Evolutionary conservation across 163 green algal species (phyloP), one percentile per base, ranked within the genome.

Genomic region (Volvox carteri): DNA sequence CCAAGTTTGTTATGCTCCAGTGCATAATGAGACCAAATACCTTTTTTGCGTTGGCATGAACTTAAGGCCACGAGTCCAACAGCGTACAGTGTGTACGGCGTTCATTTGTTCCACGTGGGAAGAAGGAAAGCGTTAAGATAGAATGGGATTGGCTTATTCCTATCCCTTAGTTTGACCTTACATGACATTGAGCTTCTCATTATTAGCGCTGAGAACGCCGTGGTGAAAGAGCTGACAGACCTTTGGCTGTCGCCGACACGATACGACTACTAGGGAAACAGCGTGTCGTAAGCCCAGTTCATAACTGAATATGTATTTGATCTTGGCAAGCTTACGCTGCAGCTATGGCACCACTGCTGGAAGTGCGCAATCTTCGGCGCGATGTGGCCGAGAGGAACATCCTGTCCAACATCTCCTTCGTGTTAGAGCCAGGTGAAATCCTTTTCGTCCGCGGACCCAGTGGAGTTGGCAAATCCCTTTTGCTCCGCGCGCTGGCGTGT

Each of bases 391-490:
- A 62, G 7, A 74, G 85, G 16, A 78, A 30, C 35, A 68, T 92
- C 37, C 28, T 93, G 19, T 9, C 60, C 14, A 78, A 79, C 50
- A 62, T 92, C 70, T 90, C 56, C 48, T 96, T 98, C 76, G 60
- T 58, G 23, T 37, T 98, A 1, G 39, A 86, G 3, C 68, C n/a
- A 0, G 95, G 95, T 0, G 93, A 98, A n/a, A 91, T 95, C 0
- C 84, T 98, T 0, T 98, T 98, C 56, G 67, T 98, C 2, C 83
- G 85, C 4, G 96, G 96, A 0, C 94, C 96, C 1, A 95, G 86
- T 18, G 96, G 96, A 4, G 92, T 96, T 16, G 96, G 96, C 46
- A 98, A 98, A 87, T 95, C 90, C n/a, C 91, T 98, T 14, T 86
- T 98, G 7, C 90, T 98, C 33, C 92, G 96, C 2, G 78, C 90